Evolutionary conservation across 345 rosid genomes (phyloP), one percentile per base, ranked within the genome.

Genomic region (Hypericum perforatum): DNA sequence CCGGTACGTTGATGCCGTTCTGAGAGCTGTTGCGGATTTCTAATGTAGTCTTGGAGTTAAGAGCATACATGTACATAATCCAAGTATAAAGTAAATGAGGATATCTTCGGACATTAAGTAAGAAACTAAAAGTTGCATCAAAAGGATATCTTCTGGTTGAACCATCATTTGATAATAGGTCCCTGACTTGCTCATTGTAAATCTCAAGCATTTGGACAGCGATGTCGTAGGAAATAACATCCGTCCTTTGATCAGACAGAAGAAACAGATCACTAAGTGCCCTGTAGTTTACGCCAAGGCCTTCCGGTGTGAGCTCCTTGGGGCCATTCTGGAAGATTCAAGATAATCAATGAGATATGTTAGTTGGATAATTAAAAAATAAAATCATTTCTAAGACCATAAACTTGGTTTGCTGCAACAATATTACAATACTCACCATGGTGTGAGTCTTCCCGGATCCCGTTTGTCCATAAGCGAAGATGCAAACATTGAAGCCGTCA

Each of bases 381-480:
- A 2, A 39, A 58, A 46, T 12, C 11, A 10, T 5, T 40, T 10
- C 13, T 5, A 39, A 38, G n/a, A 58, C 37, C 12, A 45, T 41
- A 41, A 32, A 12, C 5, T 57, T 53, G 22, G 16, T 42, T 22
- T 14, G 32, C 32, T 22, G 32, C 32, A 22, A 22, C 32, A 22
- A 22, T 1, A 22, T 67, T 62, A 22, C 32, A 22, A 22, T 1
- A 22, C 72, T 62, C 41, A 68, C 72, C 72, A 68, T 68, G 9
- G 72, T 68, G 49, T 15, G 53, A 41, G 72, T 68, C 39, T 68
- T 68, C 8, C 72, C 72, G 0, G 72, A 68, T 49, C 72, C 72
- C 13, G 72, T 68, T 53, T 68, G 72, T 11, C 72, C 72, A 43
- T 68, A 68, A 15, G 72, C 72, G 53, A 68, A 68, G 40, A 68